phyloP scores from a whole-genome alignment of 345 rosid genomes.

The Eucalyptus polyanthemos region DNA sequence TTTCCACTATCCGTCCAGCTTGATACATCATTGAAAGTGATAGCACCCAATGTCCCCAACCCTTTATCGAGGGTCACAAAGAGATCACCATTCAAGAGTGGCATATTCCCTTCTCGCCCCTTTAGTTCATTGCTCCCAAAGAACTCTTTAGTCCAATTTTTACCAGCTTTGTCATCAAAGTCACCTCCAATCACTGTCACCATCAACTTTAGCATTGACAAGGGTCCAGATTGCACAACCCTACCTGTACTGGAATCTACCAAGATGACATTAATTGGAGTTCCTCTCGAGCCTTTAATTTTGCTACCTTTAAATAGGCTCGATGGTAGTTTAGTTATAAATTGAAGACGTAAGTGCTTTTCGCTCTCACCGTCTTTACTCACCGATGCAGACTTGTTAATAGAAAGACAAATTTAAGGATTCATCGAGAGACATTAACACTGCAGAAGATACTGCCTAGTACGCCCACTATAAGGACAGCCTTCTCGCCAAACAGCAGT shows the following conservation, averaged over 20 bases:
- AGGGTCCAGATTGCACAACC: not conserved
- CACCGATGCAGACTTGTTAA: rapidly evolving
- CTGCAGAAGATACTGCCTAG: not conserved
- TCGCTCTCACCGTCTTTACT: not conserved
- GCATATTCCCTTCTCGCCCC: not conserved
- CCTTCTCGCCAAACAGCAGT: not conserved
- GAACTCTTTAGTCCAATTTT: no score
- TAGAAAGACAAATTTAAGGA: no score
- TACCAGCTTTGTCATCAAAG: not conserved
- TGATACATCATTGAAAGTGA: not conserved
- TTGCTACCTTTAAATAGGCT: not conserved
- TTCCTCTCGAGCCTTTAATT: not conserved
- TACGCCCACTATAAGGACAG: not conserved
- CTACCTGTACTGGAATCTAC: not conserved
- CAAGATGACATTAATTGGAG: not conserved
- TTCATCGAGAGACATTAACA: not conserved
- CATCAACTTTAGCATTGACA: not conserved
- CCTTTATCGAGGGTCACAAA: not conserved
- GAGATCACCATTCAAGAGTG: not conserved
- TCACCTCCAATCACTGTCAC: not conserved
- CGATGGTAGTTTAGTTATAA: not conserved
- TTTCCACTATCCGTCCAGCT: not conserved
- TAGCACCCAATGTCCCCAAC: not conserved
- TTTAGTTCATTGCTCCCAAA: rapidly evolving
- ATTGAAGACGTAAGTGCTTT: not conserved